Percentiles rank a stretch among this genome's conserved stretches.
Evolutionary conservation across 78 protist genomes (phyloP).

Genomic region (Corallochytrium limacisporum): DNA sequence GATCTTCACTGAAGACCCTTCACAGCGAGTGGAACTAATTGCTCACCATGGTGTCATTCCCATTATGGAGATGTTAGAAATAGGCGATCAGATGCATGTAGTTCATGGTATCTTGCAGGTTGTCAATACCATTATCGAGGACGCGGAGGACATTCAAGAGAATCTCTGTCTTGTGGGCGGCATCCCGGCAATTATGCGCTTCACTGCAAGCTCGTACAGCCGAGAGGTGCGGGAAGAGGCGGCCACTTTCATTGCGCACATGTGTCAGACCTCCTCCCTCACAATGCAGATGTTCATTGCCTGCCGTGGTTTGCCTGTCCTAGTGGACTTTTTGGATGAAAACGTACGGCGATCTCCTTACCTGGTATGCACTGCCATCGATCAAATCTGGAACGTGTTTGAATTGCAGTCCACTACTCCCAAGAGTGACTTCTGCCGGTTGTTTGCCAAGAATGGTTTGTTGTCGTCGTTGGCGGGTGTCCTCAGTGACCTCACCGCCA

Average conservation of each 20-base stretch:
- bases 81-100: neutral
- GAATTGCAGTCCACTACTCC: slow-evolving; percentile 40
- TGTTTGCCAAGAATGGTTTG: slow-evolving; percentile 42
- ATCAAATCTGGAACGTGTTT: neutral
- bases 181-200: slow-evolving; percentile 51
- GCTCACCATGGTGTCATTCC: slow-evolving; percentile 70
- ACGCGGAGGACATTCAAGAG: slow-evolving; percentile 53
- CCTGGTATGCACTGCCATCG: neutral
- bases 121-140: slow-evolving; percentile 50
- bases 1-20: slow-evolving; percentile 44
- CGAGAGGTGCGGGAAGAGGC: slow-evolving; percentile 38
- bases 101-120: slow-evolving; percentile 24
- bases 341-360: neutral
- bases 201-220: slow-evolving; percentile 21
- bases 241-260: slow-evolving; percentile 43
- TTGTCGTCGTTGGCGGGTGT: too few relatives aligned
- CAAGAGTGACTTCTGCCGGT: slow-evolving; percentile 68
- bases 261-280: slow-evolving; percentile 36
- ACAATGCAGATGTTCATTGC: slow-evolving; percentile 75
- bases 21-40: slow-evolving; percentile 39
- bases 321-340: slow-evolving; percentile 42
- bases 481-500: too few relatives aligned
- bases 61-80: slow-evolving; percentile 59
- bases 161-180: slow-evolving; percentile 66
- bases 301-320: slow-evolving; percentile 64